Evolutionary conservation across 768 basidiomycete genomes (phyloP).

Genomic region (Xerocomellus amylosporus): DNA sequence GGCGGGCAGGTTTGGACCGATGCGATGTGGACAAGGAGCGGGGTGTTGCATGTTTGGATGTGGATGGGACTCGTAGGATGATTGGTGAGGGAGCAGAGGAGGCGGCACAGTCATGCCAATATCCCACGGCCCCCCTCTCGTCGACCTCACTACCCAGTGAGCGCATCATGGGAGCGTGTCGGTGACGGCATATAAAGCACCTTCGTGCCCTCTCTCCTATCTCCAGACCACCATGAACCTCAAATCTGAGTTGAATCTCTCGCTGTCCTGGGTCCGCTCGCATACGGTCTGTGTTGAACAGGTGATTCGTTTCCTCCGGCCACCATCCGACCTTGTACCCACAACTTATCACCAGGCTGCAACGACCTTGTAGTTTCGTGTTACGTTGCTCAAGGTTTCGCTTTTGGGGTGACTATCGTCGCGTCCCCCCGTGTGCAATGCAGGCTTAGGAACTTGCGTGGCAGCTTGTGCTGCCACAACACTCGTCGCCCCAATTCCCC

Average conservation of each 20-base stretch:
- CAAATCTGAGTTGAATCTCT: constrained; percentile 20
- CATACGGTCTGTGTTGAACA: constrained; percentile 25
- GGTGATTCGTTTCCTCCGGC: constrained; percentile 3
- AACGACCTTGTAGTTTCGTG: constrained; percentile 22
- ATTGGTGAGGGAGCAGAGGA: constrained; percentile 40
- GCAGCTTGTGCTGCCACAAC: constrained; percentile 19
- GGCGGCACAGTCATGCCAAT: too few species aligned
- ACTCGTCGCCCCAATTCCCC: constrained; percentile 18
- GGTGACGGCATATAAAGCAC: too few species aligned
- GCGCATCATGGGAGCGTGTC: too few species aligned
- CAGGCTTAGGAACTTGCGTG: constrained; percentile 25
- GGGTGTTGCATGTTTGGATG: constrained; percentile 52
- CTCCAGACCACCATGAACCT: constrained; percentile 21
- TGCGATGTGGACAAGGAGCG: constrained; percentile 63
- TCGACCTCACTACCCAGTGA: too few species aligned
- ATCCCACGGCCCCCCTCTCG: too few species aligned
- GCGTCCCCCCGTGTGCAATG: constrained; percentile 24
- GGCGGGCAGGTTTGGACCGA: constrained; percentile 59
- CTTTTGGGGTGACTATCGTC: constrained; percentile 17
- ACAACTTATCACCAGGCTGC: constrained; percentile 12
- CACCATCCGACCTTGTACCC: background rate
- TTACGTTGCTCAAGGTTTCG: constrained; percentile 23
- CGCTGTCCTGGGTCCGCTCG: constrained; percentile 17
- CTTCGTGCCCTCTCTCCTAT: too few species aligned
- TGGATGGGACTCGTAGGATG: constrained; percentile 24